phyloP scores from a whole-genome alignment of 208 protist genomes.

The Leishmania braziliensis region DNA sequence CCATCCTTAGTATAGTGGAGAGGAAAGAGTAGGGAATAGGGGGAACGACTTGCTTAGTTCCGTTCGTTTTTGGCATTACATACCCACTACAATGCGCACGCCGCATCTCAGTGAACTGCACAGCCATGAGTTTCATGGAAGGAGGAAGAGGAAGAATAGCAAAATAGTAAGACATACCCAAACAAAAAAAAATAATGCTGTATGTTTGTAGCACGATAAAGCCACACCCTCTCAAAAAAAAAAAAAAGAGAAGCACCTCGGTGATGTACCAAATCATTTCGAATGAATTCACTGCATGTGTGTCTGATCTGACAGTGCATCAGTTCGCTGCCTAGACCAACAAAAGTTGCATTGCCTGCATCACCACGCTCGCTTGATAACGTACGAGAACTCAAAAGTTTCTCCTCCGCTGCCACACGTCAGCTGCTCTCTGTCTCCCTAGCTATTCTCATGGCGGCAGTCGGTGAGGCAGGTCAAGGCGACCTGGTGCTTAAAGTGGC shows the following conservation, averaged over 20 bases:
- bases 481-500: neutral
- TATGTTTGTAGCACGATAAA: neutral
- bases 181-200: neutral
- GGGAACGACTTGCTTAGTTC: neutral
- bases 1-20: neutral
- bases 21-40: neutral
- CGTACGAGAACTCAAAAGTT: neutral
- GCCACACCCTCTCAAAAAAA: neutral
- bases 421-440: neutral
- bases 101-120: neutral
- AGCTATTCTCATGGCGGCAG: neutral
- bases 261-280: neutral
- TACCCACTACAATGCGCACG: neutral
- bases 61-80: neutral
- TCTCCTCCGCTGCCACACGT: neutral
- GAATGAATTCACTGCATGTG: neutral
- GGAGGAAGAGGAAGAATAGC: neutral
- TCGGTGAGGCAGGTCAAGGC: neutral
- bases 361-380: neutral
- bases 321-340: neutral
- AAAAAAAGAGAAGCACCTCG: neutral
- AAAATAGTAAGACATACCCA: neutral
- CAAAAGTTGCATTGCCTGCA: neutral
- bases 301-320: neutral
- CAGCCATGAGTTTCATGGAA: neutral